Conservation (phyloP, 2,329 filamentous ascomycete genomes). For the Phialophora verrucosa region DNA sequence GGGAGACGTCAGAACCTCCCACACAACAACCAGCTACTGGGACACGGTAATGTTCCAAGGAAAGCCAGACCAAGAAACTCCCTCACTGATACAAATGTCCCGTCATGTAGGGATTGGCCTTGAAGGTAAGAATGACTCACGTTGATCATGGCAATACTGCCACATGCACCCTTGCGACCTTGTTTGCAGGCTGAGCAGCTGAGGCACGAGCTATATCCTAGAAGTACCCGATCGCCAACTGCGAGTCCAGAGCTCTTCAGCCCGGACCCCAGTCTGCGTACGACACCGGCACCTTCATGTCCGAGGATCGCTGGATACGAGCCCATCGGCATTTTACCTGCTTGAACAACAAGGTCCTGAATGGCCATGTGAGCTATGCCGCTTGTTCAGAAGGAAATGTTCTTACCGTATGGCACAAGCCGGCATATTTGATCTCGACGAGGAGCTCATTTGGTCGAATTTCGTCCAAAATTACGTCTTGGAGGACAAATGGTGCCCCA, state of each 20-base stretch:
- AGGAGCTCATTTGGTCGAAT: slow-evolving; percentile 88
- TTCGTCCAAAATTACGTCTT: slow-evolving; percentile 68
- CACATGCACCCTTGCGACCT: slow-evolving; percentile 6
- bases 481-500: slow-evolving; percentile 64
- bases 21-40: no score
- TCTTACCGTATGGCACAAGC: slow-evolving; percentile 84
- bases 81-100: no score
- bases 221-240: slow-evolving; percentile 86
- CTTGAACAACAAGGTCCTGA: slow-evolving; percentile 42
- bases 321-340: slow-evolving; percentile 31
- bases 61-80: no score
- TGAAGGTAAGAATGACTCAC: not conserved
- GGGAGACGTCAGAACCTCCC: not conserved
- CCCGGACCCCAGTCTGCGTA: slow-evolving; percentile 57
- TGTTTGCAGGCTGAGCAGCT: slow-evolving; percentile 5
- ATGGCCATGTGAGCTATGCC: not conserved
- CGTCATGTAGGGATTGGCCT: no score
- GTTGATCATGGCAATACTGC: slow-evolving; percentile 12
- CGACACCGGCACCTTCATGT: slow-evolving; percentile 59
- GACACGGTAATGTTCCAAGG: no score
- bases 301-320: slow-evolving; percentile 69
- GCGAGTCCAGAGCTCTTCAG: slow-evolving; percentile 67
- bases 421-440: slow-evolving; percentile 84
- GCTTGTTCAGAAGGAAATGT: slow-evolving; percentile 41
- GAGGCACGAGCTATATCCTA: slow-evolving; percentile 31